Percentiles rank a stretch among this genome's conserved stretches.
Conservation (phyloP, 176 grass and related monocot species). For the Carex scoparia region DNA sequence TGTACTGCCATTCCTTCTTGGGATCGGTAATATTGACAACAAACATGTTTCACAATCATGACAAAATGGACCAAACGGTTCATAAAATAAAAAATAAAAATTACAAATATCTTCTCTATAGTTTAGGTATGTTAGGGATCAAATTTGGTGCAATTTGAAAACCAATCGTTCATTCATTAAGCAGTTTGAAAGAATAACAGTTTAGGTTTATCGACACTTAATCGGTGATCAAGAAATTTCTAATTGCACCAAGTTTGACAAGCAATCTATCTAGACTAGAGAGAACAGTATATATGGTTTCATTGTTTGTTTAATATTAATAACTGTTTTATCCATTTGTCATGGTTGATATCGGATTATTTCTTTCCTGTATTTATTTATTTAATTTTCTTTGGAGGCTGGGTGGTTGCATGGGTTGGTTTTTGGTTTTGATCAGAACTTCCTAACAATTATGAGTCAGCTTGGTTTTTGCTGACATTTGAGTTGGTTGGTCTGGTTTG, state of each 20-base stretch:
- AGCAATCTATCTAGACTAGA: background rate
- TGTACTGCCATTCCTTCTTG: background rate
- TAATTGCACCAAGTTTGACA: background rate
- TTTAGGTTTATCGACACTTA: background rate
- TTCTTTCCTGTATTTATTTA: background rate
- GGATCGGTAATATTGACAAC: background rate
- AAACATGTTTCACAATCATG: background rate
- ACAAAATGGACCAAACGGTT: background rate
- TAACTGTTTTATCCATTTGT: background rate
- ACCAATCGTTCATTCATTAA: background rate
- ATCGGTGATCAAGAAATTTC: background rate
- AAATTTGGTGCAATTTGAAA: background rate
- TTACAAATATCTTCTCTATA: background rate
- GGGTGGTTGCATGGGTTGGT: background rate
- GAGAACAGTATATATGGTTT: background rate
- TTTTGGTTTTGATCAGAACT: constrained; percentile 5
- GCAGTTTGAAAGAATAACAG: background rate
- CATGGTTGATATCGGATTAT: background rate
- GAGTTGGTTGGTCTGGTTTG: background rate
- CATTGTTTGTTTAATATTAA: background rate
- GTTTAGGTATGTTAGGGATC: background rate
- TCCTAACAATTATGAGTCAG: background rate
- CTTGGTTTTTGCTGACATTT: background rate
- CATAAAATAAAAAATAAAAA: background rate
- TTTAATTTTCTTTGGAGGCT: background rate